A percentile compares a stretch with the other conserved stretches of the same genome.
Conservation (phyloP, 257 asterid species). For the Voacanga thouarsii region DNA sequence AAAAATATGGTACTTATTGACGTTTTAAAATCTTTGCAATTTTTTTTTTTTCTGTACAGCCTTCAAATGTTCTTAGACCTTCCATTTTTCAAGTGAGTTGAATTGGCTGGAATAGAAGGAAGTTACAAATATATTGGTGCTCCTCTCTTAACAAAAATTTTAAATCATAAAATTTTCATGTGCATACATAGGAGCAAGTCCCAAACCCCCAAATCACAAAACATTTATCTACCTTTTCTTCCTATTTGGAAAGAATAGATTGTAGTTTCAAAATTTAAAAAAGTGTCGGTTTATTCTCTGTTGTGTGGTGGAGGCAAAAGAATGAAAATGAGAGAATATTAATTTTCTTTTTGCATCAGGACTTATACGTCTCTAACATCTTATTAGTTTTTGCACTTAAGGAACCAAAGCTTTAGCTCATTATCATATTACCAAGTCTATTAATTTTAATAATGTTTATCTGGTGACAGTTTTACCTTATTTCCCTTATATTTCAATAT, state of each 20-base stretch:
- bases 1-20: background rate
- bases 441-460: background rate
- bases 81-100: background rate
- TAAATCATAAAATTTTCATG: background rate
- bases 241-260: background rate
- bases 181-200: background rate
- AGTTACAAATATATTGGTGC: background rate
- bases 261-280: background rate
- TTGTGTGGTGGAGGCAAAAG: background rate
- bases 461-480: background rate
- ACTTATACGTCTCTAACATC: background rate
- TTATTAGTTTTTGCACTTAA: too few species aligned
- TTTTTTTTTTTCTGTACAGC: background rate
- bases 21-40: background rate
- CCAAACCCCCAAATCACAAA: background rate
- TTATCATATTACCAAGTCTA: background rate
- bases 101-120: background rate
- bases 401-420: background rate
- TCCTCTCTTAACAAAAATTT: background rate
- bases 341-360: background rate
- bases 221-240: background rate
- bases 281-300: background rate
- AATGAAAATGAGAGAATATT: background rate
- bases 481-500: background rate
- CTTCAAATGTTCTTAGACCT: background rate